phyloP scores from a whole-genome alignment of 805 yeast genomes.

The Starmerella geochares region DNA sequence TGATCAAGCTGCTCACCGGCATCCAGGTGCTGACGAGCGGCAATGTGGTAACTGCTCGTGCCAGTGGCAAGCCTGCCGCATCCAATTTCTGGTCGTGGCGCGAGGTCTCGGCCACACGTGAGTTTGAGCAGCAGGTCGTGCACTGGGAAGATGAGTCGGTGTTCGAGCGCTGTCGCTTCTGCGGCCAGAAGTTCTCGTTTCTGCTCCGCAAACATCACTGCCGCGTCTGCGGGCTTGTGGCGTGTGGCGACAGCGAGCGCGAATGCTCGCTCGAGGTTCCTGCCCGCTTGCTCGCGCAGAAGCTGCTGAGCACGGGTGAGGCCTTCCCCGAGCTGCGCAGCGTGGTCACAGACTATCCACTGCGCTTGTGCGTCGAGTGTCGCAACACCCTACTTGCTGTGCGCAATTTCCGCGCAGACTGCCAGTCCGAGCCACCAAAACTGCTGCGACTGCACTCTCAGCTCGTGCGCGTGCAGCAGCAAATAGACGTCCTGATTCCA shows the following conservation, averaged over 20 bases:
- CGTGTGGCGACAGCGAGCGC: slow-evolving; percentile 55
- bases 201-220: slow-evolving; percentile 78
- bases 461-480: slow-evolving; percentile 34
- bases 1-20: slow-evolving; percentile 31
- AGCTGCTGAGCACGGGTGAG: slow-evolving; percentile 21
- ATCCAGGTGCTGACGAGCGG: slow-evolving; percentile 16
- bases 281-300: slow-evolving; percentile 31
- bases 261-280: slow-evolving; percentile 72
- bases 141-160: slow-evolving; percentile 55
- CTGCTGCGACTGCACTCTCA: slow-evolving; percentile 36
- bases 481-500: slow-evolving; percentile 37
- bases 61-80: slow-evolving; percentile 14
- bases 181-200: slow-evolving; percentile 48
- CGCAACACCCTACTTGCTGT: slow-evolving; percentile 50
- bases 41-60: background rate
- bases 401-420: slow-evolving; percentile 41
- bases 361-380: slow-evolving; percentile 64
- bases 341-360: slow-evolving; percentile 17
- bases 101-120: slow-evolving; percentile 28
- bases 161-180: slow-evolving; percentile 50
- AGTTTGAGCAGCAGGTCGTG: slow-evolving; percentile 41
- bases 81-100: slow-evolving; percentile 27
- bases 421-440: slow-evolving; percentile 29
- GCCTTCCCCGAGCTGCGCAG: slow-evolving; percentile 9
- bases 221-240: slow-evolving; percentile 71